A percentile compares a stretch with the other conserved stretches of the same genome.
Evolutionary conservation across 2,329 filamentous ascomycete species (phyloP).

Genomic region (Cladophialophora yegresii): DNA sequence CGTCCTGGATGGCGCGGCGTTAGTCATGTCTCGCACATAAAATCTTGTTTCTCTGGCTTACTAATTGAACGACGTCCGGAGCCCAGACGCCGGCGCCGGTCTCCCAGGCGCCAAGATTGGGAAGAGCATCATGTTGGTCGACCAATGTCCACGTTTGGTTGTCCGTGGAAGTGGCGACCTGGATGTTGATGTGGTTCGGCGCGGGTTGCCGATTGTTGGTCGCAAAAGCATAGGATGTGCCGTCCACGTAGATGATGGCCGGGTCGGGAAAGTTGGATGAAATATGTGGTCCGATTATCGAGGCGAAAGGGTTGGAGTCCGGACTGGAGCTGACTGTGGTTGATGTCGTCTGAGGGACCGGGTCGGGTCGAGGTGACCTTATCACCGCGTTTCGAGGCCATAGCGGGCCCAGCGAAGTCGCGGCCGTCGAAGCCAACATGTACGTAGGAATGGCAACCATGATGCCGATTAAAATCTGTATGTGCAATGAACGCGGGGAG

Average conservation of each 20-base stretch:
- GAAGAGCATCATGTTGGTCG: conserved; percentile 58
- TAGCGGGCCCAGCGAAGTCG: conserved; percentile 21
- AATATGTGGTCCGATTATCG: conserved; percentile 39
- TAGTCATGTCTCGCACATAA: background rate
- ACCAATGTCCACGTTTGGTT: conserved; percentile 54
- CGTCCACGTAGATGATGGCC: conserved; percentile 53
- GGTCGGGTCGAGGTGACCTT: conserved; percentile 19
- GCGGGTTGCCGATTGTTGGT: conserved; percentile 51
- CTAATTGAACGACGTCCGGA: conserved; percentile 59
- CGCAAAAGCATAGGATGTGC: conserved; percentile 61
- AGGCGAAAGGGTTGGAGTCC: conserved; percentile 24
- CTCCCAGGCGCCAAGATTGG: conserved; percentile 57
- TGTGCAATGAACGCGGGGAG: conserved; percentile 19
- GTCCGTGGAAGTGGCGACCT: conserved; percentile 55
- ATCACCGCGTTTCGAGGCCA: conserved; percentile 25
- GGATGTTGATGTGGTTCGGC: conserved; percentile 46
- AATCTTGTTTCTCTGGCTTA: conserved; percentile 32
- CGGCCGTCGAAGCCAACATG: conserved; percentile 28
- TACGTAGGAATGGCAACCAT: conserved; percentile 35
- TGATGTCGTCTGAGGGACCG: conserved; percentile 12
- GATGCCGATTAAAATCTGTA: conserved; percentile 28
- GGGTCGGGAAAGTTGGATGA: conserved; percentile 48
- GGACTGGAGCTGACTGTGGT: conserved; percentile 8
- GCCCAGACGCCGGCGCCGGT: conserved; percentile 60
- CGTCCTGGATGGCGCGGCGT: conserved; percentile 36